phyloP scores from a whole-genome alignment of 1,139 yeast species.

The Pneumocystis sp. region DNA sequence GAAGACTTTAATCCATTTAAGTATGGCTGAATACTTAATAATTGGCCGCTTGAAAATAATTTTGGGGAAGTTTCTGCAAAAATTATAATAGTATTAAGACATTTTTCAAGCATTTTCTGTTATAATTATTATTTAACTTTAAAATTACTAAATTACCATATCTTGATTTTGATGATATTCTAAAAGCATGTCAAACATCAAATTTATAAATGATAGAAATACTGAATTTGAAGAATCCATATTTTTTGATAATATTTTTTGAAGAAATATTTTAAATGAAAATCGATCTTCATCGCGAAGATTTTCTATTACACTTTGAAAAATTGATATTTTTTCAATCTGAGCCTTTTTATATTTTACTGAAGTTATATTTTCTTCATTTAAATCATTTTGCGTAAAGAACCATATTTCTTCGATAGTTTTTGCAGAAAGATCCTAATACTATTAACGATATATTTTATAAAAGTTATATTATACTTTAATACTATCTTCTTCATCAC shows the following conservation, averaged over 20 bases:
- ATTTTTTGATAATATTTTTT: background rate
- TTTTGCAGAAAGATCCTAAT: constrained; percentile 33
- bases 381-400: background rate
- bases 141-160: background rate
- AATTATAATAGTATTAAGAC: background rate
- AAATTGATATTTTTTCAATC: background rate
- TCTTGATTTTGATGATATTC: background rate
- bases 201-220: background rate
- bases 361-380: background rate
- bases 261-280: background rate
- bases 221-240: background rate
- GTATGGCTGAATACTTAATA: constrained; percentile 6
- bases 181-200: background rate
- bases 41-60: constrained; percentile 3
- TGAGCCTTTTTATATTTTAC: background rate
- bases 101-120: background rate
- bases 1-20: background rate
- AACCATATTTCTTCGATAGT: constrained; percentile 37
- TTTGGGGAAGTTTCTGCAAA: constrained; percentile 2
- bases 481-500: constrained; percentile 52
- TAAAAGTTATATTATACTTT: background rate
- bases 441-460: constrained; percentile 15
- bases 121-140: background rate
- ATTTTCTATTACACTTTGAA: background rate
- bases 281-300: background rate